phyloP scores from a whole-genome alignment of 108 stramenopile genomes.

The Nitzschia sp. region DNA sequence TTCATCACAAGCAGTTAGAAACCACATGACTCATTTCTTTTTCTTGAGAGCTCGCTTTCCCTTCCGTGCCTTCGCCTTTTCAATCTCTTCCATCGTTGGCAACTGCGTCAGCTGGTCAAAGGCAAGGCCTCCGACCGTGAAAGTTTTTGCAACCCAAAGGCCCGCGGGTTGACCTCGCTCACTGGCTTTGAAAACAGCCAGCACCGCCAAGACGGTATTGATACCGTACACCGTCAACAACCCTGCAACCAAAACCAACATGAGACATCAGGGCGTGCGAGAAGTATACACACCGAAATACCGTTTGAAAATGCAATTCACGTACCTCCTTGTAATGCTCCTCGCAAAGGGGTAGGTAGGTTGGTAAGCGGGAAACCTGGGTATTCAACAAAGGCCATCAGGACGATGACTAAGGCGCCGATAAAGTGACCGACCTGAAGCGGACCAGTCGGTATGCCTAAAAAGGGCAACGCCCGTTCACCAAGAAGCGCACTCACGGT shows the following conservation, averaged over 20 bases:
- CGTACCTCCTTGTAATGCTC: constrained; percentile 79
- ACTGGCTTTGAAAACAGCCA: constrained; percentile 70
- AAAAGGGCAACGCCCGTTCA: constrained; percentile 68
- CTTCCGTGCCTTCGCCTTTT: constrained; percentile 34
- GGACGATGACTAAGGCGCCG: constrained; percentile 74
- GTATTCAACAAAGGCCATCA: constrained; percentile 88
- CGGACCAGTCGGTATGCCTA: constrained; percentile 80
- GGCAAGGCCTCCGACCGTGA: constrained; percentile 85
- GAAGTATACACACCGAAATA: too few relatives aligned
- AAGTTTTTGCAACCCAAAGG: constrained; percentile 79
- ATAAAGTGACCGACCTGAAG: constrained; percentile 88
- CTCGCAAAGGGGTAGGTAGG: constrained; percentile 76
- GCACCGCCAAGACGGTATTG: constrained; percentile 70
- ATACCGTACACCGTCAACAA: constrained; percentile 70
- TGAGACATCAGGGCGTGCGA: not conserved
- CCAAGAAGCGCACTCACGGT: constrained; percentile 82
- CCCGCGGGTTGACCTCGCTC: constrained; percentile 66
- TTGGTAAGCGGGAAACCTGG: constrained; percentile 91
- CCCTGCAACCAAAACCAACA: constrained; percentile 43
- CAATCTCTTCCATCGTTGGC: constrained; percentile 66
- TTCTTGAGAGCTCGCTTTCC: constrained; percentile 58
- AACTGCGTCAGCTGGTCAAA: constrained; percentile 85
- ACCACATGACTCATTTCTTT: too few relatives aligned
- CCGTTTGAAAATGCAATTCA: too few relatives aligned
- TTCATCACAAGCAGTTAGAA: too few relatives aligned